Base-by-base conservation (phyloP, 176 grass and related monocot genomes). In the Chloris gayana region DNA sequence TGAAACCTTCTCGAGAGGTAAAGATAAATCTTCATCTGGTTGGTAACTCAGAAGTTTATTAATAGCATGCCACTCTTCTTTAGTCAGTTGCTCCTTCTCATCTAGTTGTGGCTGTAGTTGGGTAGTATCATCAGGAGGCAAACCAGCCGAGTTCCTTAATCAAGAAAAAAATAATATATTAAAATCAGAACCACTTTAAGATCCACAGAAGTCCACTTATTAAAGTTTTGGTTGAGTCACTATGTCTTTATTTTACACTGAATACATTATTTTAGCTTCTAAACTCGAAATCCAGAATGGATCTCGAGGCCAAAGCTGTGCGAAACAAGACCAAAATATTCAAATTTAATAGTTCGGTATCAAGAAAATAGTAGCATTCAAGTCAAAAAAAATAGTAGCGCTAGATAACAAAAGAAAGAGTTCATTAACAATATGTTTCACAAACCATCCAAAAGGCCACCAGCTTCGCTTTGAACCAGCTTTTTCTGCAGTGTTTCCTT, bases 11-110 rank as follows among this genome's bases (percentile, higher is more conserved):
- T 89, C 88, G 9, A 86, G 18, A 17, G 79, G 81, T 29, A 80
- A 83, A 57, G 84, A 89, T 21, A 76, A 9, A 80, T 98, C 95
- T 71, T 98, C 92, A 59, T 95, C 91, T 44, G 80, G 70, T 81
- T 95, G 95, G 79, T 83, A 95, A 84, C 90, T 98, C 75, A 98
- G 73, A 41, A 98, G 69, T 87, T 98, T 94, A 85, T 98, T 98
- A 62, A 98, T 80, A 63, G 95, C 90, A 74, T 89, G 90, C 95
- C 95, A 98, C 82, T 98, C 95, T 93, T 98, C 95, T 81, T 95
- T 98, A 8, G 92, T 93, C 63, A 98, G 76, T 31, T 87, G 90
- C 62, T 98, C 88, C 77, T 89, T 89, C 49, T 98, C 92, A 75
- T 84, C 87, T 76, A 87, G 76, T 56, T 88, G 79, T 67, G 67